Conservation (phyloP, 1,139 yeast genomes). For the Kodamaea fungicola region DNA sequence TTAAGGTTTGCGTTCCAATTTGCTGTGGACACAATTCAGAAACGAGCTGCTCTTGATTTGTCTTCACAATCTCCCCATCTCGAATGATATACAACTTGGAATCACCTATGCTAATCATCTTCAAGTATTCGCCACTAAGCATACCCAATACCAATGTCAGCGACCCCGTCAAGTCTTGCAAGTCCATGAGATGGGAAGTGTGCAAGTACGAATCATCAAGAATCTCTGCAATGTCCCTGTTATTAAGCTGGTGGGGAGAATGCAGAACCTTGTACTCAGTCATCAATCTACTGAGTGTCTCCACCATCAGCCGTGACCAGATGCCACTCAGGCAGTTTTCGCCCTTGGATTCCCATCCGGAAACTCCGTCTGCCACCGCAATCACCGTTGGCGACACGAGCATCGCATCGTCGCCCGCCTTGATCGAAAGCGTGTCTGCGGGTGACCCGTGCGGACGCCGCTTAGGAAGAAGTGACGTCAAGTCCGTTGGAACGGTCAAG, state of each 20-base stretch:
- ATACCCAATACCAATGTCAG: slow-evolving; percentile 52
- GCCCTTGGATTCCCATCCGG: slow-evolving; percentile 54
- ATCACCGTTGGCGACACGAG: slow-evolving; percentile 52
- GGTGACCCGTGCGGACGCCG: slow-evolving; percentile 55
- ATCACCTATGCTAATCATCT: slow-evolving; percentile 56
- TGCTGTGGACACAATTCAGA: slow-evolving; percentile 52
- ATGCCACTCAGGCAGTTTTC: slow-evolving; percentile 46
- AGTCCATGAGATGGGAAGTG: slow-evolving; percentile 52
- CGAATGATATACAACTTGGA: slow-evolving; percentile 49
- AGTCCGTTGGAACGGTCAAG: slow-evolving; percentile 47
- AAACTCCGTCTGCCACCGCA: slow-evolving; percentile 61
- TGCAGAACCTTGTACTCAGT: slow-evolving; percentile 44
- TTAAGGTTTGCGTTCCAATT: slow-evolving; percentile 51
- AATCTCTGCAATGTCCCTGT: slow-evolving; percentile 43
- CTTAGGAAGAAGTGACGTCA: slow-evolving; percentile 46
- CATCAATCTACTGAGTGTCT: slow-evolving; percentile 48
- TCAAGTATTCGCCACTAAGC: slow-evolving; percentile 47
- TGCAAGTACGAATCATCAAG: slow-evolving; percentile 52
- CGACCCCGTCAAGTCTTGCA: slow-evolving; percentile 48
- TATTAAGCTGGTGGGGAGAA: slow-evolving; percentile 40
- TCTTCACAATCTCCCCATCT: slow-evolving; percentile 41
- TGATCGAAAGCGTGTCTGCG: slow-evolving; percentile 49
- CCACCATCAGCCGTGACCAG: slow-evolving; percentile 57
- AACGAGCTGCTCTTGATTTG: slow-evolving; percentile 49
- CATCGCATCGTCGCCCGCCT: slow-evolving; percentile 65